Base-by-base conservation (phyloP, 768 basidiomycete genomes). In the Phylloporus rhodoxanthus region DNA sequence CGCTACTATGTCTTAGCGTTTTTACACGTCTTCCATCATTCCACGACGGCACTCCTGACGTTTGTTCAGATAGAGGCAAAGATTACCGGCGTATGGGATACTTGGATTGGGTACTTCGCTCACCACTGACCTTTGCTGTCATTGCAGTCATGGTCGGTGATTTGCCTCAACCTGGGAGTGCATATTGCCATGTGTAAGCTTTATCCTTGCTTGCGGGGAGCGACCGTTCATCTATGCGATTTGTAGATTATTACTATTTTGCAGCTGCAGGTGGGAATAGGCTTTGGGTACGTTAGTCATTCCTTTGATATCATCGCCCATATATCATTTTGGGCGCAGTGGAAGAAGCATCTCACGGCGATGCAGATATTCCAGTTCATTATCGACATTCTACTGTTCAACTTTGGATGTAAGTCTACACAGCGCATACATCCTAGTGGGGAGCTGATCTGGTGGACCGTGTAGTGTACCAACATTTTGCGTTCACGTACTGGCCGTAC, bases 1-100 rank as follows among this genome's bases (percentile, higher is more conserved):
- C 20, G n/a, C n/a, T n/a, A n/a, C 26, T 28, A 14, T 42, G 10
- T 23, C 9, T 29, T 59, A 93, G 92, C 90, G 56, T 97, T 98
- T 73, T 75, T 98, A 52, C 95, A 97, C 68, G 91, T 98, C 51
- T 97, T 94, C 75, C 94, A 97, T 68, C 95, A 97, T 73, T 86
- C 94, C 44, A 92, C 92, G 8, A 96, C 94, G 48, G 93, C 92
- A 43, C 69, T 95, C 51, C 75, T 98, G 50, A 93, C 91, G 71
- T 96, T 83, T 68, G 86, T 89, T 48, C 92, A 96, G 70, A 75
- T 96, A 54, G 83, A 91, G 58, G 92, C 91, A 48, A 81, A 78
- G 65, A 89, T 94, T 37, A 90, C 84, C 57, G 89, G 94, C 54
- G 91, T 92, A 68, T 41, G 19, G 30, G 23, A 42, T 15, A 2